These are phyloP conservation scores for Fonsecaea erecta DNA, from an alignment of 2,329 filamentous ascomycete genomes.

Conservation along the genomic window DNA sequence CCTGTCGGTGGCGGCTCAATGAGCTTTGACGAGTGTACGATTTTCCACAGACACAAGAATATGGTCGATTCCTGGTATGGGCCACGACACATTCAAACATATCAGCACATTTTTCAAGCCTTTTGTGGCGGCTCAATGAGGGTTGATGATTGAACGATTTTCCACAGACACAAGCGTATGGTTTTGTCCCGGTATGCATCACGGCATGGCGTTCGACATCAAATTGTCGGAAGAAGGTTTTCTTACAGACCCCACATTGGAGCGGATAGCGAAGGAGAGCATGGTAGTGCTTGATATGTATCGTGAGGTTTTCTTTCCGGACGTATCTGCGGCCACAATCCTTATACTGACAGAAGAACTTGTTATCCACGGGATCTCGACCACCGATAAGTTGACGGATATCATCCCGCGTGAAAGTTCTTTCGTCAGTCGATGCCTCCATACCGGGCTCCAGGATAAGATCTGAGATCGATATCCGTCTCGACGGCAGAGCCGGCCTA, in stretches of 20 bases:
- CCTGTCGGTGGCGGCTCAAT: too few species aligned
- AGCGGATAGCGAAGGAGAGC: slow-evolving; percentile 96
- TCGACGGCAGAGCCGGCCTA: slow-evolving; percentile 49
- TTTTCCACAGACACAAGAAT: too few species aligned
- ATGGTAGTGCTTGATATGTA: slow-evolving; percentile 95
- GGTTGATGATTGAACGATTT: slow-evolving; percentile 95
- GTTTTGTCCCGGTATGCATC: slow-evolving; percentile 95
- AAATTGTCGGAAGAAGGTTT: slow-evolving; percentile 95
- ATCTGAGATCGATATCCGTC: slow-evolving; percentile 53
- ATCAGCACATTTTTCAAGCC: slow-evolving; percentile 94
- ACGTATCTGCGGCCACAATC: slow-evolving; percentile 89
- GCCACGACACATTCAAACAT: too few species aligned
- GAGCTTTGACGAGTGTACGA: too few species aligned
- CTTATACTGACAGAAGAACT: slow-evolving; percentile 76
- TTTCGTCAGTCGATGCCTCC: slow-evolving; percentile 70
- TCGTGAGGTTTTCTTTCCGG: slow-evolving; percentile 98
- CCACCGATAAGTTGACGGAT: slow-evolving; percentile 75
- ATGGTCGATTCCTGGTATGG: too few species aligned
- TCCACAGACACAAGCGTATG: slow-evolving; percentile 91
- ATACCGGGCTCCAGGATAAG: slow-evolving; percentile 59
- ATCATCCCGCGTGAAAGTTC: slow-evolving; percentile 85
- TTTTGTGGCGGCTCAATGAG: slow-evolving; percentile 88
- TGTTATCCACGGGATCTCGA: slow-evolving; percentile 73
- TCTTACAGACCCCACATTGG: slow-evolving; percentile 88
- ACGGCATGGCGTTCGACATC: slow-evolving; percentile 97